Percentiles rank a stretch among this genome's conserved stretches.
Conservation (phyloP, 1,139 yeast genomes). For the Magnusiomyces starmeri region DNA sequence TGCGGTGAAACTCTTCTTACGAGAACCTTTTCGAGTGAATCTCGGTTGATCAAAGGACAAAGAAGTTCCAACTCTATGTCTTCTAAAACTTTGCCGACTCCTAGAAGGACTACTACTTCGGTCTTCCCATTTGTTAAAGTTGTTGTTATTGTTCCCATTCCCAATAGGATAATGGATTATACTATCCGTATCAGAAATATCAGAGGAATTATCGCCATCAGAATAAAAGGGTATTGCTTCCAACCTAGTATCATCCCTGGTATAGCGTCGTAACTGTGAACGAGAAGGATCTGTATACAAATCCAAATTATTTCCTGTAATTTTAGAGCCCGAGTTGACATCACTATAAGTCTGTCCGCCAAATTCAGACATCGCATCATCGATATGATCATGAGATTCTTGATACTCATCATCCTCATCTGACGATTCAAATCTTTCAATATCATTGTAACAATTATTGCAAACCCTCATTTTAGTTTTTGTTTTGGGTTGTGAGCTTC, state of each 20-base stretch:
- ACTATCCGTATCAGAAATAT: slow-evolving; percentile 6
- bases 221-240: slow-evolving; percentile 3
- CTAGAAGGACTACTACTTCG: slow-evolving; percentile 12
- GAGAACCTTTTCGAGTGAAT: slow-evolving; percentile 24
- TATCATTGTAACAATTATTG: slow-evolving; percentile 60
- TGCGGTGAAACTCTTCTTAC: slow-evolving; percentile 21
- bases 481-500: too few species aligned
- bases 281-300: slow-evolving; percentile 12
- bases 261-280: neutral
- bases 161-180: neutral
- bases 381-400: slow-evolving; percentile 5
- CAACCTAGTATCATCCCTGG: slow-evolving; percentile 6
- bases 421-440: slow-evolving; percentile 35
- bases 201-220: slow-evolving; percentile 14
- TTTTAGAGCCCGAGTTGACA: slow-evolving; percentile 1
- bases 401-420: slow-evolving; percentile 18
- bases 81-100: slow-evolving; percentile 14
- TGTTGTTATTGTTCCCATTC: neutral
- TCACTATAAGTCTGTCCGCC: slow-evolving; percentile 1
- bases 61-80: slow-evolving; percentile 27
- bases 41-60: slow-evolving; percentile 21
- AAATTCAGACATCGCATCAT: slow-evolving; percentile 6
- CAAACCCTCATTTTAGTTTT: slow-evolving; percentile 75
- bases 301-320: neutral
- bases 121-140: slow-evolving; percentile 6